Conservation (phyloP, 345 rosid genomes). For the Eucalyptus sp. region DNA sequence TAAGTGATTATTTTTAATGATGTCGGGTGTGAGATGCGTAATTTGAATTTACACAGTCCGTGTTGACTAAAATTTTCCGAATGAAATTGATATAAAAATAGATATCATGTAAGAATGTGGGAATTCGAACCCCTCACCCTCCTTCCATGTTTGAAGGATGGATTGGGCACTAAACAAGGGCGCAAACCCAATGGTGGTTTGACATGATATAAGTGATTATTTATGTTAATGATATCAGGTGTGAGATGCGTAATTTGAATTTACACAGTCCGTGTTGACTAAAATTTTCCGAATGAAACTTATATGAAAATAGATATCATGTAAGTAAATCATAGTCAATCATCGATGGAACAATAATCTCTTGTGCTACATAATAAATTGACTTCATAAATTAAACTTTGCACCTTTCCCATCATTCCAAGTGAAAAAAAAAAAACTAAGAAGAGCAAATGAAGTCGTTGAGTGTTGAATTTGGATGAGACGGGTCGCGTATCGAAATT, state of each 20-base stretch:
- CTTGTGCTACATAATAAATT: rapidly evolving
- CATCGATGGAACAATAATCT: rapidly evolving
- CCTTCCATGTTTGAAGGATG: too few relatives aligned
- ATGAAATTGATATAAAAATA: rapidly evolving
- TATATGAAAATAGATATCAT: rapidly evolving
- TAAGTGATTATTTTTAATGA: background rate
- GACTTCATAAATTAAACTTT: background rate
- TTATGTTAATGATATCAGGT: rapidly evolving
- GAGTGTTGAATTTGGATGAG: background rate
- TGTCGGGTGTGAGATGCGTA: background rate
- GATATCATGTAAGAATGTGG: too few relatives aligned
- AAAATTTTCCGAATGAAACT: rapidly evolving
- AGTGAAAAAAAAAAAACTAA: rapidly evolving
- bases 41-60: rapidly evolving
- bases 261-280: rapidly evolving
- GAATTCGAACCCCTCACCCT: too few relatives aligned
- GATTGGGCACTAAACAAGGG: too few relatives aligned
- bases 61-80: too few relatives aligned
- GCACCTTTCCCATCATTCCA: background rate
- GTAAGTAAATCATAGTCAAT: background rate
- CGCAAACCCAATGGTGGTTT: too few relatives aligned
- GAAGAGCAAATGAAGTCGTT: rapidly evolving
- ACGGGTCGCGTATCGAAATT: rapidly evolving
- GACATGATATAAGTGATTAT: background rate
- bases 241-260: rapidly evolving